Evolutionary conservation across 805 yeast species (phyloP).

Genomic region (Metschnikowia shivogae): DNA sequence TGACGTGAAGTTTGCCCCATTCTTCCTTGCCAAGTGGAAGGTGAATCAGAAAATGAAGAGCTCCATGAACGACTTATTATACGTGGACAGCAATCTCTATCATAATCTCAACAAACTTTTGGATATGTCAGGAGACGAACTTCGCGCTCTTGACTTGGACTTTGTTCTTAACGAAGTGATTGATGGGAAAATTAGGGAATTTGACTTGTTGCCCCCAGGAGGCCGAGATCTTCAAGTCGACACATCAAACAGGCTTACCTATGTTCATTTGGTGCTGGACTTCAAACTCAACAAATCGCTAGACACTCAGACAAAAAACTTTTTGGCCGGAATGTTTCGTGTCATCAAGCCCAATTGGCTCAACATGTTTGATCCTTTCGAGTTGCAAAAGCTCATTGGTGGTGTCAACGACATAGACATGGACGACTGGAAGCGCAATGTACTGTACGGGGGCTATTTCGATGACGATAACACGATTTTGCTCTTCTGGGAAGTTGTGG

Average conservation of each 20-base stretch:
- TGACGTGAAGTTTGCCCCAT: conserved; percentile 81
- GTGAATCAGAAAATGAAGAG: conserved; percentile 42
- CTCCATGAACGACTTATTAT: conserved; percentile 74
- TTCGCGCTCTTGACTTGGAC: conserved; percentile 56
- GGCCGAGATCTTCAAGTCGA: conserved; percentile 61
- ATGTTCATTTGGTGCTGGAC: conserved; percentile 72
- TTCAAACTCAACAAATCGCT: conserved; percentile 68
- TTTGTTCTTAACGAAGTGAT: conserved; percentile 59
- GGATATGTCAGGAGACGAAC: conserved; percentile 49
- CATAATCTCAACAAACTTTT: conserved; percentile 59
- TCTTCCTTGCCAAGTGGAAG: conserved; percentile 69
- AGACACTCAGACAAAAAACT: conserved; percentile 54
- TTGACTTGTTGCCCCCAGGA: conserved; percentile 54
- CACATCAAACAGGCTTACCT: conserved; percentile 58
- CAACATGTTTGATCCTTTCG: conserved; percentile 77
- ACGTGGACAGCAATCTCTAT: conserved; percentile 67
- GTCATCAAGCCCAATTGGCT: conserved; percentile 74
- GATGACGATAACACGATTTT: conserved; percentile 54
- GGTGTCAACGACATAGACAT: conserved; percentile 75
- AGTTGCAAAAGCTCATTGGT: conserved; percentile 67
- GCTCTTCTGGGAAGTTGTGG: conserved; percentile 72
- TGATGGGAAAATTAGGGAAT: conserved; percentile 33
- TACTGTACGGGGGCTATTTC: conserved; percentile 52
- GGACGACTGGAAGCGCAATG: conserved; percentile 59
- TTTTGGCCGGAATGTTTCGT: conserved; percentile 66